Conservation (phyloP, 1,284 basidiomycete species). For the Entoloma clypeatum region DNA sequence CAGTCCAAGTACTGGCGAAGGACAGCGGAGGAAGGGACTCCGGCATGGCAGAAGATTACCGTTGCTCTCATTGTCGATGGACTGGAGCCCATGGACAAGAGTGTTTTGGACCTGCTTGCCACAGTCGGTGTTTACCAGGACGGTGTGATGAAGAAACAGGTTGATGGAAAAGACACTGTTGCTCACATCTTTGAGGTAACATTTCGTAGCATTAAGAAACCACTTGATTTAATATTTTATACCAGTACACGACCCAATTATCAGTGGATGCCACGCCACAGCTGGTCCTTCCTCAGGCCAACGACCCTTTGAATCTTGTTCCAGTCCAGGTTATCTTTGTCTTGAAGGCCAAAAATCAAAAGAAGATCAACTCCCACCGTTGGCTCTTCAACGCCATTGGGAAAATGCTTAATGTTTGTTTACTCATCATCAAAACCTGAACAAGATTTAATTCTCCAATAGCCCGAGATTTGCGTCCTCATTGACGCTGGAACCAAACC, state of each 20-base stretch:
- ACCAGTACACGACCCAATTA: conserved; percentile 85
- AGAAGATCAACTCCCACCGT: conserved; percentile 96
- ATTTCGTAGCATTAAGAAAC: too few relatives aligned
- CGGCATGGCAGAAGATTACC: conserved; percentile 90
- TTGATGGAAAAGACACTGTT: conserved; percentile 91
- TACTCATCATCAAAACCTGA: neutral
- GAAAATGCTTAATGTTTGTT: conserved; percentile 64
- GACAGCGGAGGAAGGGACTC: conserved; percentile 80
- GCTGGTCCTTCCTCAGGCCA: conserved; percentile 84
- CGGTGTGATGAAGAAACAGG: conserved; percentile 94
- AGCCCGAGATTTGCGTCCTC: conserved; percentile 89
- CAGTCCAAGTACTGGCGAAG: conserved; percentile 91
- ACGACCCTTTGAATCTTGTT: conserved; percentile 87
- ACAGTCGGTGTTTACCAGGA: conserved; percentile 91
- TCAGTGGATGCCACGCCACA: conserved; percentile 88
- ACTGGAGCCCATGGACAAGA: conserved; percentile 94
- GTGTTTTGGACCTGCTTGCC: conserved; percentile 82
- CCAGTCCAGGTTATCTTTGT: conserved; percentile 96
- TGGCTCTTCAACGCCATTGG: conserved; percentile 99
- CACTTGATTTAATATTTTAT: conserved; percentile 14
- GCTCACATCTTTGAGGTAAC: conserved; percentile 90
- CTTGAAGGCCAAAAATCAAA: conserved; percentile 95
- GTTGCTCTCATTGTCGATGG: conserved; percentile 94
- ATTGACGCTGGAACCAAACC: conserved; percentile 96
- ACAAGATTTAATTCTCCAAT: conserved; percentile 4